Percentiles rank a stretch among this genome's conserved stretches.
phyloP scores from a whole-genome alignment of 257 asterid species.

The Nicotiana noctiflora region DNA sequence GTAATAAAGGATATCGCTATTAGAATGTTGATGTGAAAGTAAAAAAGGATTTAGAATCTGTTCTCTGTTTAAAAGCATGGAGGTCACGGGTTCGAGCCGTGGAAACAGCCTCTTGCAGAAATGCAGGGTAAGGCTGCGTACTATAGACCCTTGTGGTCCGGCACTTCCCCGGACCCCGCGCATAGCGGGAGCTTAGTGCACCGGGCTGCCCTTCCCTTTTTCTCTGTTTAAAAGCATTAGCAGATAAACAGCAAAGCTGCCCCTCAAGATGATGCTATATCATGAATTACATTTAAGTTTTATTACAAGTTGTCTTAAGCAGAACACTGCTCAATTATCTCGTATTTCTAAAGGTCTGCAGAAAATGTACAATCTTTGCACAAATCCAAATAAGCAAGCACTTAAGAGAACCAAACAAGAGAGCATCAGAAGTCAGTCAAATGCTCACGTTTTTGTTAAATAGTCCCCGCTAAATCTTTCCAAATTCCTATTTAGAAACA shows the following conservation, averaged over 20 bases:
- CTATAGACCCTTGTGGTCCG: no score
- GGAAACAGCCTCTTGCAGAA: no score
- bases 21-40: not conserved
- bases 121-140: no score
- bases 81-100: no score
- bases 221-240: not conserved
- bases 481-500: not conserved
- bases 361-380: not conserved
- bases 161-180: no score
- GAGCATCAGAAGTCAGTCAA: not conserved
- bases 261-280: not conserved
- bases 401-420: not conserved
- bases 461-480: not conserved
- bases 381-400: not conserved
- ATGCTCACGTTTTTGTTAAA: not conserved
- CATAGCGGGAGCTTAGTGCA: no score
- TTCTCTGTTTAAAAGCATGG: not conserved
- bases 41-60: not conserved
- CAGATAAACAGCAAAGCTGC: not conserved
- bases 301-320: not conserved
- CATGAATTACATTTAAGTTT: not conserved
- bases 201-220: no score
- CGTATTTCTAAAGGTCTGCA: not conserved
- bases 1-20: not conserved
- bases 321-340: not conserved